phyloP scores from a whole-genome alignment of 495 filamentous ascomycete genomes.

The Penicillium ucsense region DNA sequence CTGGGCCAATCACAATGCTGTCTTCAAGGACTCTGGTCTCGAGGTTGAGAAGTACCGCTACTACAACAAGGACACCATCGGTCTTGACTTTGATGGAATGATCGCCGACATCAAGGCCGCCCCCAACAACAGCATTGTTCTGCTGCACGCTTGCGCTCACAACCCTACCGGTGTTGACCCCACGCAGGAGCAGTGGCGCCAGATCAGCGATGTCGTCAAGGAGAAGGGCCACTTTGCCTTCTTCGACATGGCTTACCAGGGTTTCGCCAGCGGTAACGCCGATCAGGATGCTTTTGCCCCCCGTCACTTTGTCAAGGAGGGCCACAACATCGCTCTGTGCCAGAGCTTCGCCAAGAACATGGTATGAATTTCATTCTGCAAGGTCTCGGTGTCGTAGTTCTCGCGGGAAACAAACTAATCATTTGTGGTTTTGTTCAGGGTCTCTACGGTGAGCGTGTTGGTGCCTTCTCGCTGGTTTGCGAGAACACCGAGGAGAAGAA shows the following conservation, averaged over 20 bases:
- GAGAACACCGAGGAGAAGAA: constrained; percentile 83
- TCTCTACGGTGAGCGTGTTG: constrained; percentile 96
- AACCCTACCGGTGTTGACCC: constrained; percentile 98
- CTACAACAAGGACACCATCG: constrained; percentile 98
- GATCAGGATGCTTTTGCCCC: constrained; percentile 88
- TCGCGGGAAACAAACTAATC: neutral
- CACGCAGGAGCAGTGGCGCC: constrained; percentile 82
- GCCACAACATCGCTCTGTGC: constrained; percentile 78
- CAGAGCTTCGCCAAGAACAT: constrained; percentile 99
- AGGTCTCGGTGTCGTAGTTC: neutral
- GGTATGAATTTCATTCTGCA: constrained; percentile 40
- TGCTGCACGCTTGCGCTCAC: constrained; percentile 96
- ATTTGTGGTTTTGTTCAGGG: constrained; percentile 39
- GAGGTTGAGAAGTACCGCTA: constrained; percentile 91
- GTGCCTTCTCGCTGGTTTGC: constrained; percentile 89
- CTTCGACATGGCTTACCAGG: constrained; percentile 99
- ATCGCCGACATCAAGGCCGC: constrained; percentile 83
- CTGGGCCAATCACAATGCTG: constrained; percentile 96
- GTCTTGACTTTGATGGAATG: constrained; percentile 93
- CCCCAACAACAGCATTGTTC: constrained; percentile 74
- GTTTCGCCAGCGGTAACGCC: constrained; percentile 89
- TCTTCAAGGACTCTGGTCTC: constrained; percentile 88
- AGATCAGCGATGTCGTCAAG: constrained; percentile 86
- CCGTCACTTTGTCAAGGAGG: constrained; percentile 83
- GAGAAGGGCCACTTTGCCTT: constrained; percentile 84